Evolutionary conservation across 78 protist genomes (phyloP), one percentile per base, ranked within the genome.

Genomic region (Speleostelium caveatum): DNA sequence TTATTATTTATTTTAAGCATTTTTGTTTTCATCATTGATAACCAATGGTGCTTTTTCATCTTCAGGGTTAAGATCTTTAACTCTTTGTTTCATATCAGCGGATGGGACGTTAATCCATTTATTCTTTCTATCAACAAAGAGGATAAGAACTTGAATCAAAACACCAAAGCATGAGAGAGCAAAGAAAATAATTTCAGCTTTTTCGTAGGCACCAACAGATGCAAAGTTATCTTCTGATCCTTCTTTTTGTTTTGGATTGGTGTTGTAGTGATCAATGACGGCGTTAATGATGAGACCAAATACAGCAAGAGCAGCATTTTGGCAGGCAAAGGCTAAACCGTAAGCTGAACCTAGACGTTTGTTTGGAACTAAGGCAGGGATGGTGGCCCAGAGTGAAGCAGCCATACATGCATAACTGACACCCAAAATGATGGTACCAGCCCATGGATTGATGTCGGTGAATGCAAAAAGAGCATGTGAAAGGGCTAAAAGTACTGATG

Each of bases 241-340:
- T 24, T 32, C 14, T 22, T 6, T 33, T 1, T 41, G 3, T 33
- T 33, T 2, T n/a, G 45, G 19, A 33, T 58, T 58, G 12, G 58
- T 83, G 72, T 69, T 42, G 0, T 26, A 55, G 53, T 69, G 21
- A 26, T 58, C 33, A 1, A 83, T 42, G 79, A 83, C 42, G 30
- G 91, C 91, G 35, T 69, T 59, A 10, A 83, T 33, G 63, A 33
- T 26, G 32, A 83, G 71, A 59, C 66, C 61, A 24, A 26, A 26
- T 10, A 59, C 17, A 17, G 91, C 91, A 45, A 83, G 42, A 26
- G 80, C 91, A 26, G 91, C 91, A 60, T 83, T 83, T 59, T 83
- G 91, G 55, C 62, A 83, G 39, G 91, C 91, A 83, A 83, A 83
- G 0, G 91, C 91, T 10, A 83, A 74, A 71, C 91, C 91, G 45